Evolutionary conservation across 176 grass and related monocot species (phyloP), one percentile per base, ranked within the genome.

Genomic region (Alloteropsis semialata): DNA sequence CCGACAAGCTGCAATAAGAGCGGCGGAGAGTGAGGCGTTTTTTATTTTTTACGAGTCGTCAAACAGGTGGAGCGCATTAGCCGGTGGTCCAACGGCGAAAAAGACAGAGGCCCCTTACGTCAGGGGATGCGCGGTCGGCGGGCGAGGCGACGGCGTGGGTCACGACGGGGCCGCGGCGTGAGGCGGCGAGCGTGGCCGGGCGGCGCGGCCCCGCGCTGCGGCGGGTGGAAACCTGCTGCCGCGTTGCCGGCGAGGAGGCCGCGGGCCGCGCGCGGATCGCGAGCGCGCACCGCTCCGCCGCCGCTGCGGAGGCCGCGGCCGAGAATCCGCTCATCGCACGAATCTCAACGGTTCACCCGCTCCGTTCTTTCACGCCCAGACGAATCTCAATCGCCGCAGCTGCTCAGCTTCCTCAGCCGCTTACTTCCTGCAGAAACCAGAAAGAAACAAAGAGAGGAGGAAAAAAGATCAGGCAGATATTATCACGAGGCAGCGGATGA

Each of bases 1-100:
- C 81, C 83, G 48, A 57, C 64, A 27, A 96, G 43, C 96, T 99
- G 91, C 53, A 39, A 59, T 5, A 78, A 83, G 15, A 60, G 65
- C 22, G 22, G 56, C 42, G 24, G 16, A 60, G 56, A 84, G 21
- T 64, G 6, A 69, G 36, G 28, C 0, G 16, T 27, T n/a, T 56
- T n/a, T n/a, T n/a, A n/a, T n/a, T n/a, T n/a, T n/a, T n/a, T n/a
- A n/a, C n/a, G 72, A 65, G 82, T 36, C 58, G 56, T 42, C 29
- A 51, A 82, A 24, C n/a, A 70, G 78, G 25, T 46, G 46, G 27
- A 32, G 46, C 8, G 64, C 83, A 37, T 38, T 6, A 49, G 22
- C 41, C 19, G 8, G 19, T 5, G 38, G 29, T 0, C 22, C 4
- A 24, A 3, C 8, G 1, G 22, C 3, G 2, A 41, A 27, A 41